These are phyloP conservation scores for Coniochaeta pulveracea DNA, from an alignment of 2,329 filamentous ascomycete genomes.

Conservation along the genomic window DNA sequence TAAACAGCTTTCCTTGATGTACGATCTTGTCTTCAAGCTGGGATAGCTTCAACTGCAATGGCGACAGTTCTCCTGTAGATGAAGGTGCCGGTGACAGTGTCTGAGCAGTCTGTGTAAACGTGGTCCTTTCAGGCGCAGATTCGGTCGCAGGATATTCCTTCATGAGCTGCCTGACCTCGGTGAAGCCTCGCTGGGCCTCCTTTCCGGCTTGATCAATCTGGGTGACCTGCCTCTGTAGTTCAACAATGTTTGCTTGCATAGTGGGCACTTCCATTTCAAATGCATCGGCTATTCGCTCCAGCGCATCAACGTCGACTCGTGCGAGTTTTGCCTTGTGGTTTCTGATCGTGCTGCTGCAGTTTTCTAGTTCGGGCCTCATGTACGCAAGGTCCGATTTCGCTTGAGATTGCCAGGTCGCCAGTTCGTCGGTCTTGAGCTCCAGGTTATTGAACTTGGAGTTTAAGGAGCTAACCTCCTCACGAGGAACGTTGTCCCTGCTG, in stretches of 20 bases:
- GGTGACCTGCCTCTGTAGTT: not conserved
- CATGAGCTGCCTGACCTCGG: too few species aligned
- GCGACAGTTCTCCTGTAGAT: too few species aligned
- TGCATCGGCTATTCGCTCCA: conserved; percentile 1
- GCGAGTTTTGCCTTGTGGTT: not conserved
- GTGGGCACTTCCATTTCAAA: not conserved
- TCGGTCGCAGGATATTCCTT: too few species aligned
- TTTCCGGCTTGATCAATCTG: not conserved
- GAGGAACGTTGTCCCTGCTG: not conserved
- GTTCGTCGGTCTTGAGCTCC: too few species aligned
- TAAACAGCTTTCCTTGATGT: too few species aligned
- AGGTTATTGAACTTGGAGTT: too few species aligned
- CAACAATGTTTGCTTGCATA: not conserved
- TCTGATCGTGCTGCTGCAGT: not conserved
- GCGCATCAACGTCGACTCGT: not conserved
- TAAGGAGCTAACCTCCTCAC: conserved; percentile 1
- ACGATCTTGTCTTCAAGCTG: too few species aligned
- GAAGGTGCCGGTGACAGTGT: not conserved
- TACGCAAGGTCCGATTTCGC: not conserved
- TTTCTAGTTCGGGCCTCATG: not conserved
- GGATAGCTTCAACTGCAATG: too few species aligned
- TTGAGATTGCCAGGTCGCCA: not conserved
- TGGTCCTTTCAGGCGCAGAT: too few species aligned
- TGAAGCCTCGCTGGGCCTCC: not conserved
- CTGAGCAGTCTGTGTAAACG: not conserved